Evolutionary conservation across 1,284 basidiomycete species (phyloP).

Genomic region (Cutaneotrichosporon sp.): DNA sequence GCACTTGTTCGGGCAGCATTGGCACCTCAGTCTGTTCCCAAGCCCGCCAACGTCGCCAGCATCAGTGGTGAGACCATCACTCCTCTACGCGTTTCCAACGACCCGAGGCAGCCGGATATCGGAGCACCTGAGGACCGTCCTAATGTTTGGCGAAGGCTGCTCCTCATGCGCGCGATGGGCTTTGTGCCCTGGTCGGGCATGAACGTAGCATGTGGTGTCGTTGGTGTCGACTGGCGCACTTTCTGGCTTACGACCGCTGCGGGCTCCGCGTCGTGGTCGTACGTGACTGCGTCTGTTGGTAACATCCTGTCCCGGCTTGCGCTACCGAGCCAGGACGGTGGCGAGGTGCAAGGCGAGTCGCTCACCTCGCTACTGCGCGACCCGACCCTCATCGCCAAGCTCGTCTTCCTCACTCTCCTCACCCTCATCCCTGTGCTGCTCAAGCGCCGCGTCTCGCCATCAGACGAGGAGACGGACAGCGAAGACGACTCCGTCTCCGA

Average conservation of each 20-base stretch:
- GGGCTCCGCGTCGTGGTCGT: constrained; percentile 74
- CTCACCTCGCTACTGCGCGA: constrained; percentile 47
- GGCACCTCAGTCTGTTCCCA: constrained; percentile 31
- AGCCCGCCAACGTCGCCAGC: neutral
- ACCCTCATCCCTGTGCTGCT: constrained; percentile 48
- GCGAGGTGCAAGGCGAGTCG: constrained; percentile 32
- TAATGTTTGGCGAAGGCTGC: constrained; percentile 73
- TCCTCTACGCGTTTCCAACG: constrained; percentile 31
- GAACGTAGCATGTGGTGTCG: constrained; percentile 87
- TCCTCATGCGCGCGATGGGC: constrained; percentile 77
- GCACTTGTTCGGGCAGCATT: constrained; percentile 56
- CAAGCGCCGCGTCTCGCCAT: constrained; percentile 29
- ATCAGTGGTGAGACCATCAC: constrained; percentile 42
- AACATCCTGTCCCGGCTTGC: constrained; percentile 46
- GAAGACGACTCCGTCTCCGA: constrained; percentile 11
- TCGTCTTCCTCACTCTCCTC: constrained; percentile 45
- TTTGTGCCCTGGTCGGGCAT: constrained; percentile 91
- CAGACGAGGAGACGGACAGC: neutral
- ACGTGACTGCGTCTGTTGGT: constrained; percentile 47
- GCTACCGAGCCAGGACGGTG: constrained; percentile 22
- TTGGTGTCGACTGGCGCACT: constrained; percentile 73
- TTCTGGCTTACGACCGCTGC: constrained; percentile 73
- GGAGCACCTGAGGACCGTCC: constrained; percentile 29
- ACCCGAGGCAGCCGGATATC: constrained; percentile 27
- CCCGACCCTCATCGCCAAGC: constrained; percentile 48